Conservation (phyloP, 768 basidiomycete genomes). For the Rhizopogon roseolus region DNA sequence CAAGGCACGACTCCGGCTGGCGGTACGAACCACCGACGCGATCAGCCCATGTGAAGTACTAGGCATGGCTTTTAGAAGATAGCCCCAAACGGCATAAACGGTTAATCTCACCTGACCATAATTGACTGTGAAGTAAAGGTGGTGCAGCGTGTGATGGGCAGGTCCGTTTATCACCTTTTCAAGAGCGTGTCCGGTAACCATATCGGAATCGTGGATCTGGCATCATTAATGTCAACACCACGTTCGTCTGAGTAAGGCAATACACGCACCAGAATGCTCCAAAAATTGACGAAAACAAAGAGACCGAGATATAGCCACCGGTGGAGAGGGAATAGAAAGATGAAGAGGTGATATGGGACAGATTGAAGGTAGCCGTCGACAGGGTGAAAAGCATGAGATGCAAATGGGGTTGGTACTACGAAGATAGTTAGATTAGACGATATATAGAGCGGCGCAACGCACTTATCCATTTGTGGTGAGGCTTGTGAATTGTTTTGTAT, state of each 20-base stretch:
- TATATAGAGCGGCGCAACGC: slow-evolving; percentile 28
- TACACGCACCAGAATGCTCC: slow-evolving; percentile 81
- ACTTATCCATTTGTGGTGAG: slow-evolving; percentile 99
- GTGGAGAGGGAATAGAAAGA: slow-evolving; percentile 88
- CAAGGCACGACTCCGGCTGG: slow-evolving; percentile 76
- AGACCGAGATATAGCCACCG: slow-evolving; percentile 77
- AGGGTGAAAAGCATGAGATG: slow-evolving; percentile 97
- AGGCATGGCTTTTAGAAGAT: slow-evolving; percentile 13
- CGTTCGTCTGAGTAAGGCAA: background rate
- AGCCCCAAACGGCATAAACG: slow-evolving; percentile 1
- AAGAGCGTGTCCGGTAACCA: slow-evolving; percentile 88
- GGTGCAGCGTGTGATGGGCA: slow-evolving; percentile 95
- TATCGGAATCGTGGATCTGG: slow-evolving; percentile 98
- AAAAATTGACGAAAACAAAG: slow-evolving; percentile 90
- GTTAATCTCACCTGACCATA: slow-evolving; percentile 71
- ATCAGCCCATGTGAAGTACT: slow-evolving; percentile 98
- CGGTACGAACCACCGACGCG: slow-evolving; percentile 81
- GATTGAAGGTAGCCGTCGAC: slow-evolving; percentile 94
- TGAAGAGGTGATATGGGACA: slow-evolving; percentile 90
- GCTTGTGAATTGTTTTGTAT: slow-evolving; percentile 93
- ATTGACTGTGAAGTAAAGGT: slow-evolving; percentile 95
- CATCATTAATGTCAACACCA: background rate
- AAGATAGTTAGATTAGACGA: slow-evolving; percentile 4
- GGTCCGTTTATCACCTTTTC: slow-evolving; percentile 96
- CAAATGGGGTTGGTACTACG: slow-evolving; percentile 92